Evolutionary conservation across 495 filamentous ascomycete species (phyloP).

Genomic region (Cercophora samala): DNA sequence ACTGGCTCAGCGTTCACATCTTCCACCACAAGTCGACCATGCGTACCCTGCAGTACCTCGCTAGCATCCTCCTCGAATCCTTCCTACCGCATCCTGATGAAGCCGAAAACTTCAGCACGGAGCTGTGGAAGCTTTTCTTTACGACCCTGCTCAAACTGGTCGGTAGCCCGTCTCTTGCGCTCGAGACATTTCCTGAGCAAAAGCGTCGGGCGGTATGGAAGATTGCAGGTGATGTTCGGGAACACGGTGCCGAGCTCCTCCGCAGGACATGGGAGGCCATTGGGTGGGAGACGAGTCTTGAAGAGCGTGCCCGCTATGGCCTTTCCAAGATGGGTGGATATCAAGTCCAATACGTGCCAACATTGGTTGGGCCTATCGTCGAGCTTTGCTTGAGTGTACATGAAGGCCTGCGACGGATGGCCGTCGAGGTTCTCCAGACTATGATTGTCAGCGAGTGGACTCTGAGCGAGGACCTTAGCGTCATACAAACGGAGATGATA

Average conservation of each 20-base stretch:
- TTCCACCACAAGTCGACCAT: constrained; percentile 92
- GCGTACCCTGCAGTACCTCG: constrained; percentile 80
- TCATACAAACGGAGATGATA: constrained; percentile 95
- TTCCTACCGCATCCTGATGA: constrained; percentile 87
- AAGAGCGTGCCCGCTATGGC: constrained; percentile 69
- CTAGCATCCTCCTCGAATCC: constrained; percentile 68
- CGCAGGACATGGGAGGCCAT: constrained; percentile 90
- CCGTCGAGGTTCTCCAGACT: constrained; percentile 87
- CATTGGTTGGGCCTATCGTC: constrained; percentile 84
- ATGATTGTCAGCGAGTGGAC: constrained; percentile 99
- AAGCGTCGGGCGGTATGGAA: constrained; percentile 97
- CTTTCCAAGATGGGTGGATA: constrained; percentile 87
- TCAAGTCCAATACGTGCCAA: constrained; percentile 96
- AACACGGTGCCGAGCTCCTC: constrained; percentile 82
- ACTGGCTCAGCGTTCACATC: constrained; percentile 90
- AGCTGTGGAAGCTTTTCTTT: constrained; percentile 92
- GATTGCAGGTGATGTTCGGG: constrained; percentile 93
- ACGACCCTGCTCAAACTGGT: constrained; percentile 84
- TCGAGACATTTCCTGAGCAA: constrained; percentile 97
- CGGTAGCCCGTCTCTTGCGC: constrained; percentile 77
- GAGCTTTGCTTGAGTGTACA: constrained; percentile 94
- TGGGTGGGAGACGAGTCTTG: constrained; percentile 86
- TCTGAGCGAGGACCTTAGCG: constrained; percentile 84
- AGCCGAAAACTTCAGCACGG: constrained; percentile 87
- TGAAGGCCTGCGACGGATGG: constrained; percentile 81